A percentile compares a stretch with the other conserved stretches of the same genome.
phyloP scores from a whole-genome alignment of 176 grass and related monocot species.

The Bothriochloa decipiens region DNA sequence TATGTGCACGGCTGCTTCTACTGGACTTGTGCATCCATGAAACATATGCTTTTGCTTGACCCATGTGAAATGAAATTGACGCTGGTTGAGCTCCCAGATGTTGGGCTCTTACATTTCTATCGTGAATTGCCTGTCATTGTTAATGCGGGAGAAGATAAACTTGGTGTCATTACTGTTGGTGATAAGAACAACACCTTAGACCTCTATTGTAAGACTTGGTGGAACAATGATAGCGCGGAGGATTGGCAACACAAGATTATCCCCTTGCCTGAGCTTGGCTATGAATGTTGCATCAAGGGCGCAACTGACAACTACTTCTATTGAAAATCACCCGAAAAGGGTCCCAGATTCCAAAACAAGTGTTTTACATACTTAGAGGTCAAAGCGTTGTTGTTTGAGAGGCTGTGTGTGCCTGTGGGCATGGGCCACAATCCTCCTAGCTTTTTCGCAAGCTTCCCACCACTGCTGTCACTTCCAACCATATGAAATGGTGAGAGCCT shows the following conservation, averaged over 20 bases:
- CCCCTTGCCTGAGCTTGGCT: background rate
- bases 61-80: too few relatives aligned
- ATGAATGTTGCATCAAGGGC: accelerated
- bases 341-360: too few relatives aligned
- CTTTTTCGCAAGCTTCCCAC: too few relatives aligned
- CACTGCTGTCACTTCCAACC: too few relatives aligned
- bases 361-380: too few relatives aligned
- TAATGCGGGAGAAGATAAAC: background rate
- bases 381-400: too few relatives aligned
- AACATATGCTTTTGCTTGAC: too few relatives aligned
- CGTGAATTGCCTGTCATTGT: background rate
- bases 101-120: too few relatives aligned
- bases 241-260: background rate
- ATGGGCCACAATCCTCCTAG: too few relatives aligned
- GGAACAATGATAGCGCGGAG: background rate
- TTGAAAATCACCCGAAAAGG: background rate
- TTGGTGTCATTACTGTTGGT: background rate
- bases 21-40: background rate
- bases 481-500: too few relatives aligned
- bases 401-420: too few relatives aligned
- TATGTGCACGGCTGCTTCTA: background rate
- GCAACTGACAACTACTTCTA: background rate
- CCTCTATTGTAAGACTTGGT: background rate
- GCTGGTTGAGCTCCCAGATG: too few relatives aligned
- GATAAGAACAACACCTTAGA: background rate